Percentiles rank a stretch among this genome's conserved stretches.
These are phyloP conservation scores for Yarrowia porcina DNA, from an alignment of 805 yeast genomes.

Conservation along the genomic window DNA sequence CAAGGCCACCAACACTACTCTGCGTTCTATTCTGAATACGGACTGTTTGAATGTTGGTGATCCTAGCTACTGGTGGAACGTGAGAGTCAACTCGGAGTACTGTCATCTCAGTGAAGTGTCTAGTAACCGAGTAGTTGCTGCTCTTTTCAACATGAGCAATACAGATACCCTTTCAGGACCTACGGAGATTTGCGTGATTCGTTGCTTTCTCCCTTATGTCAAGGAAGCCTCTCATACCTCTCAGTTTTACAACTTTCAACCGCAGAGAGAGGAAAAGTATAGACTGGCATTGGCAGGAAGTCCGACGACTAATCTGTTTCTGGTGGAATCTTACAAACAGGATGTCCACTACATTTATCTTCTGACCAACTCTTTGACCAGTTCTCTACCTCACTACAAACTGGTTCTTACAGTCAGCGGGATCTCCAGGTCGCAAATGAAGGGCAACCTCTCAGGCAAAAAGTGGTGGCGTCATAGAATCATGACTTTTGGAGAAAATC, in stretches of 20 bases:
- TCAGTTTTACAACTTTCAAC: background rate
- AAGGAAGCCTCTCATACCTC: background rate
- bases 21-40: background rate
- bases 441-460: background rate
- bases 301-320: constrained; percentile 4
- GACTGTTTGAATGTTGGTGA: background rate
- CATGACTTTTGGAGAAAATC: background rate
- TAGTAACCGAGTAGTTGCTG: background rate
- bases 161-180: background rate
- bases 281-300: background rate
- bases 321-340: background rate
- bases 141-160: background rate
- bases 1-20: background rate
- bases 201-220: background rate
- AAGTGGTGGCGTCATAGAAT: constrained; percentile 4
- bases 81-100: background rate
- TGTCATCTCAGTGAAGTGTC: background rate
- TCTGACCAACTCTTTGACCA: background rate
- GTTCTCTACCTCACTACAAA: background rate
- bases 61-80: constrained; percentile 7
- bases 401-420: background rate
- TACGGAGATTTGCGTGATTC: background rate
- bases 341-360: background rate
- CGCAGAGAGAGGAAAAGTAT: background rate
- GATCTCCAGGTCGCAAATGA: background rate